A percentile compares a stretch with the other conserved stretches of the same genome.
Evolutionary conservation across 768 basidiomycete species (phyloP).

Genomic region (Clavaria fumosa): DNA sequence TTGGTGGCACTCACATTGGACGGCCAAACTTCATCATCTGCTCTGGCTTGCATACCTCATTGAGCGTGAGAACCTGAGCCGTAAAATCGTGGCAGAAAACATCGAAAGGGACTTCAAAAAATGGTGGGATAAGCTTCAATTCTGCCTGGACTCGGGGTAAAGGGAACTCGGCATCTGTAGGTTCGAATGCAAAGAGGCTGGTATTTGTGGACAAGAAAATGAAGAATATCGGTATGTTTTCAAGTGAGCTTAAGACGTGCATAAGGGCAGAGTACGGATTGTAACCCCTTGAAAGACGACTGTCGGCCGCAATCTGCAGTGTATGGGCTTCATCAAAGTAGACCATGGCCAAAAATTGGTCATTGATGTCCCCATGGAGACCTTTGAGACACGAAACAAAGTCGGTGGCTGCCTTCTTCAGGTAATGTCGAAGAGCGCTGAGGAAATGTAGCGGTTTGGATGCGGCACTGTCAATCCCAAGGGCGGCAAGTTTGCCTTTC

Average conservation of each 20-base stretch:
- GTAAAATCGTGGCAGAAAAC: conserved; percentile 4
- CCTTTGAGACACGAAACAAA: background rate
- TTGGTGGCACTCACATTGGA: conserved; percentile 3
- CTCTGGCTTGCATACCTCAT: conserved; percentile 1
- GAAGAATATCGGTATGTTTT: conserved; percentile 3
- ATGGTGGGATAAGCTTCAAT: conserved; percentile 2
- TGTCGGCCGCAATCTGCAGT: background rate
- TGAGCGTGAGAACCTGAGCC: conserved; percentile 1
- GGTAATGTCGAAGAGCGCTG: background rate
- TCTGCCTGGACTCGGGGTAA: conserved; percentile 1
- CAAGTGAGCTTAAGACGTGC: conserved; percentile 1
- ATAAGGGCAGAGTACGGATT: conserved; percentile 5
- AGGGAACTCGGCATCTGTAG: conserved; percentile 2
- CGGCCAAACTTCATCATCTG: conserved; percentile 4
- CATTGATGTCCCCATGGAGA: background rate
- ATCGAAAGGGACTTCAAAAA: conserved; percentile 4
- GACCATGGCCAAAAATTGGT: background rate
- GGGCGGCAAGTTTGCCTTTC: background rate
- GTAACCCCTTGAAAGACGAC: too few relatives aligned
- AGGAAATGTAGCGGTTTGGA: background rate
- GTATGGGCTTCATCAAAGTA: conserved; percentile 4
- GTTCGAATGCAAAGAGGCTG: background rate
- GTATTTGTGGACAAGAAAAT: conserved; percentile 3
- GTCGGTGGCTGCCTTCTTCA: background rate
- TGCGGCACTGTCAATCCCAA: background rate